Percentiles rank a stretch among this genome's conserved stretches.
Conservation (phyloP, 2,329 filamentous ascomycete genomes). For the Pyricularia sp. region DNA sequence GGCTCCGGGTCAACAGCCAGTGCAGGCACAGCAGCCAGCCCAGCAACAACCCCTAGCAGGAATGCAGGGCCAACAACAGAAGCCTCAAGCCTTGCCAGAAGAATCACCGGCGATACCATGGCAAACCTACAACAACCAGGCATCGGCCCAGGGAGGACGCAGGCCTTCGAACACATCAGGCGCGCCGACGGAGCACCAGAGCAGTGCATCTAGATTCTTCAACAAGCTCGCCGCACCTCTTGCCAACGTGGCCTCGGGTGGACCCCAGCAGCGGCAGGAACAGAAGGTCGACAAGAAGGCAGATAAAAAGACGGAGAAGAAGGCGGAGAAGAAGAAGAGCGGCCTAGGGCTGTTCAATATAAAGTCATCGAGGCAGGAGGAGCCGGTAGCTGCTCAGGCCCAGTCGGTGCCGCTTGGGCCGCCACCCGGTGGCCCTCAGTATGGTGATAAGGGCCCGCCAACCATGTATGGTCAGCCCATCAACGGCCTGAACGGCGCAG, state of each 20-base stretch:
- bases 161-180: background rate
- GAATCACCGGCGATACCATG: constrained; percentile 1
- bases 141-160: background rate
- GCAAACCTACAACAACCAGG: background rate
- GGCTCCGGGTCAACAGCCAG: background rate
- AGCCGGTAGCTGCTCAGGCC: constrained; percentile 4
- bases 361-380: constrained; percentile 12
- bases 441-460: constrained; percentile 4
- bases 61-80: background rate
- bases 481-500: constrained; percentile 1
- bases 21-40: background rate
- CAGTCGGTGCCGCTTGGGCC: constrained; percentile 6
- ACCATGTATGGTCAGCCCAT: constrained; percentile 2
- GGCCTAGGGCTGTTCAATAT: constrained; percentile 13
- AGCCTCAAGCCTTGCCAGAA: background rate
- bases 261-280: constrained; percentile 9
- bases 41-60: background rate
- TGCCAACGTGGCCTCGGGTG: background rate
- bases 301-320: background rate
- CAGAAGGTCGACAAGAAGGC: constrained; percentile 9
- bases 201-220: constrained; percentile 9
- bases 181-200: constrained; percentile 7
- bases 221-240: constrained; percentile 4
- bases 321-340: constrained; percentile 10
- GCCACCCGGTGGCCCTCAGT: constrained; percentile 14